phyloP scores from a whole-genome alignment of 2,329 filamentous ascomycete genomes.

The Fusarium sulawesiense region DNA sequence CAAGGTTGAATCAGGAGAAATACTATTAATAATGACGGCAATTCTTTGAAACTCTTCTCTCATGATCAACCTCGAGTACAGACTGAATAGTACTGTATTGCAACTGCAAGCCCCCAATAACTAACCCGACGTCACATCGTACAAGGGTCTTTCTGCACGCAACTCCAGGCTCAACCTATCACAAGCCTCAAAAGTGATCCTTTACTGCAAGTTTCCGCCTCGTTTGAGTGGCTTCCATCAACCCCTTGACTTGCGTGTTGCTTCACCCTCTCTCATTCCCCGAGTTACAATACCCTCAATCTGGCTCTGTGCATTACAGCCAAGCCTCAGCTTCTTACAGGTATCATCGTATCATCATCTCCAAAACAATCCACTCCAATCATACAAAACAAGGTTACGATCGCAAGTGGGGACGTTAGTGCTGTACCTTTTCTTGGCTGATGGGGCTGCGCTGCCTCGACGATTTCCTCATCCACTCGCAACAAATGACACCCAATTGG shows the following conservation, averaged over 20 bases:
- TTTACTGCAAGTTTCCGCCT: slow-evolving; percentile 27
- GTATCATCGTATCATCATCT: background rate
- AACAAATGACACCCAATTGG: slow-evolving; percentile 35
- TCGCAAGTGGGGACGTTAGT: slow-evolving; percentile 30
- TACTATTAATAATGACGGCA: background rate
- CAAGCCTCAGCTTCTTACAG: slow-evolving; percentile 25
- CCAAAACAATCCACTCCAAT: background rate
- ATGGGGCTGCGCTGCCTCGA: slow-evolving; percentile 31
- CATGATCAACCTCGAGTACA: background rate
- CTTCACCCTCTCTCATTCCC: slow-evolving; percentile 8
- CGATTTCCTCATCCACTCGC: slow-evolving; percentile 32
- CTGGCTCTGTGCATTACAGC: slow-evolving; percentile 17
- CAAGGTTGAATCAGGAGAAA: background rate
- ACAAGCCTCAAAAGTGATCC: slow-evolving; percentile 17
- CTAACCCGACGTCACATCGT: slow-evolving; percentile 33
- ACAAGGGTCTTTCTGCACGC: slow-evolving; percentile 26
- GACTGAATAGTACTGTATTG: background rate
- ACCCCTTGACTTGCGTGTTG: slow-evolving; percentile 19
- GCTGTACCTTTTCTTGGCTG: slow-evolving; percentile 24
- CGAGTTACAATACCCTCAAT: slow-evolving; percentile 1
- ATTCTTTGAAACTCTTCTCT: slow-evolving; percentile 12
- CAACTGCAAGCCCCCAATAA: slow-evolving; percentile 16
- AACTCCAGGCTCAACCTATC: slow-evolving; percentile 31
- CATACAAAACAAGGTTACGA: slow-evolving; percentile 17
- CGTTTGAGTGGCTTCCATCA: background rate